phyloP scores from a whole-genome alignment of 1,284 basidiomycete genomes.

The Rhizoctonia solani region DNA sequence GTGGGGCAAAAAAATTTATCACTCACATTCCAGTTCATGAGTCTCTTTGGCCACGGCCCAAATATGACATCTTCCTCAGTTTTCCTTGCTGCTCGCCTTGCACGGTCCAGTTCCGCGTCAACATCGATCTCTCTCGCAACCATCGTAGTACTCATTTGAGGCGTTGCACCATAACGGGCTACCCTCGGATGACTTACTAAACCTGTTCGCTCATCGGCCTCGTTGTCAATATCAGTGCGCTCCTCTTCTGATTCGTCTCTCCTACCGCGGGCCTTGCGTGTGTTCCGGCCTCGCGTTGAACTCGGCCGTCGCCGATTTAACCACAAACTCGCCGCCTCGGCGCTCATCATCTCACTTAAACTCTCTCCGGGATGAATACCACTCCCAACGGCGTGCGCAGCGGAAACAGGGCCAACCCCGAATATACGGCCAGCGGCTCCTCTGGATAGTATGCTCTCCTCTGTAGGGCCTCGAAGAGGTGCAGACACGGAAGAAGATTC shows the following conservation, averaged over 20 bases:
- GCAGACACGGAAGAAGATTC: slow-evolving; percentile 40
- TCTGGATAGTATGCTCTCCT: slow-evolving; percentile 22
- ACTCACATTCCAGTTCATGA: slow-evolving; percentile 69
- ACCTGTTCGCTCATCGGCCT: slow-evolving; percentile 20
- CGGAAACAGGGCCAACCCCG: slow-evolving; percentile 26
- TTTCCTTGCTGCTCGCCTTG: slow-evolving; percentile 50
- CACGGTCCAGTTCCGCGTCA: slow-evolving; percentile 45
- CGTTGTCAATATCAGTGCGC: slow-evolving; percentile 25
- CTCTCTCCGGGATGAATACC: slow-evolving; percentile 17
- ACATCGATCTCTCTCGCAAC: slow-evolving; percentile 43
- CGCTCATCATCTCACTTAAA: slow-evolving; percentile 34
- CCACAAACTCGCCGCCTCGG: slow-evolving; percentile 35
- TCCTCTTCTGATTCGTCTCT: slow-evolving; percentile 20
- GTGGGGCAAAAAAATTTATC: neutral
- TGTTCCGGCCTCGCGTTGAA: slow-evolving; percentile 1
- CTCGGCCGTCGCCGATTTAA: slow-evolving; percentile 14
- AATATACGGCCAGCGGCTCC: slow-evolving; percentile 23
- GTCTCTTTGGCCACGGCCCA: slow-evolving; percentile 67
- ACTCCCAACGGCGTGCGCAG: slow-evolving; percentile 23
- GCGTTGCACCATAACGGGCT: slow-evolving; percentile 7
- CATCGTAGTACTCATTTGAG: slow-evolving; percentile 18
- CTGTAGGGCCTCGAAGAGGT: slow-evolving; percentile 38
- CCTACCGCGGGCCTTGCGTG: neutral
- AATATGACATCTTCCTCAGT: slow-evolving; percentile 53
- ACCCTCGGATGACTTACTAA: slow-evolving; percentile 11